phyloP scores from a whole-genome alignment of 1,284 basidiomycete species.

The Puccinia horiana region DNA sequence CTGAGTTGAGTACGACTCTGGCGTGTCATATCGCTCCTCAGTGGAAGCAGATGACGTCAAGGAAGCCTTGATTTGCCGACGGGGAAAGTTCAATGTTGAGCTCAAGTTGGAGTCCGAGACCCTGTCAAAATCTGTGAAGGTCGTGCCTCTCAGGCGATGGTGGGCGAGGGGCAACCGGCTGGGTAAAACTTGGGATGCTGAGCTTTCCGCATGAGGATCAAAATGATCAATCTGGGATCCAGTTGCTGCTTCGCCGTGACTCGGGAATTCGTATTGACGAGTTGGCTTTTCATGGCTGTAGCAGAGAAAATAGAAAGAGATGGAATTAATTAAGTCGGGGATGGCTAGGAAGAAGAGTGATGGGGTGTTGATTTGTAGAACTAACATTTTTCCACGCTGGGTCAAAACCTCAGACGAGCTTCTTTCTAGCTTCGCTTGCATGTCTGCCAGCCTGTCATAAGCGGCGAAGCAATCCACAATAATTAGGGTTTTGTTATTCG shows the following conservation, averaged over 20 bases:
- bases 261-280: not conserved
- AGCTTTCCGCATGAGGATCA: not conserved
- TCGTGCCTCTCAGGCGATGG: slow-evolving; percentile 13
- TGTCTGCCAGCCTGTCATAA: not conserved
- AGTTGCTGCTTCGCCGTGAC: not conserved
- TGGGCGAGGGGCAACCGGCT: slow-evolving; percentile 2
- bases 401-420: too few species aligned
- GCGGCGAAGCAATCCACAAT: not conserved
- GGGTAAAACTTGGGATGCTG: not conserved
- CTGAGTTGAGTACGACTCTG: slow-evolving; percentile 9
- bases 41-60: not conserved
- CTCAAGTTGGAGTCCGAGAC: too few species aligned
- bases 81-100: not conserved
- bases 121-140: not conserved
- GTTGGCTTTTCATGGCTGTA: not conserved
- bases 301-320: not conserved
- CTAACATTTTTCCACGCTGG: not conserved
- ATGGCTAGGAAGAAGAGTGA: not conserved
- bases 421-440: too few species aligned
- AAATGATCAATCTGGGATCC: not conserved
- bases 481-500: not conserved
- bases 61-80: not conserved
- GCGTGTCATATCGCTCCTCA: slow-evolving; percentile 15
- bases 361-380: not conserved
- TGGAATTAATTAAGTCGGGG: not conserved